These are phyloP conservation scores for Tolypocladium tundrense DNA, from an alignment of 2,329 filamentous ascomycete genomes.

Conservation along the genomic window DNA sequence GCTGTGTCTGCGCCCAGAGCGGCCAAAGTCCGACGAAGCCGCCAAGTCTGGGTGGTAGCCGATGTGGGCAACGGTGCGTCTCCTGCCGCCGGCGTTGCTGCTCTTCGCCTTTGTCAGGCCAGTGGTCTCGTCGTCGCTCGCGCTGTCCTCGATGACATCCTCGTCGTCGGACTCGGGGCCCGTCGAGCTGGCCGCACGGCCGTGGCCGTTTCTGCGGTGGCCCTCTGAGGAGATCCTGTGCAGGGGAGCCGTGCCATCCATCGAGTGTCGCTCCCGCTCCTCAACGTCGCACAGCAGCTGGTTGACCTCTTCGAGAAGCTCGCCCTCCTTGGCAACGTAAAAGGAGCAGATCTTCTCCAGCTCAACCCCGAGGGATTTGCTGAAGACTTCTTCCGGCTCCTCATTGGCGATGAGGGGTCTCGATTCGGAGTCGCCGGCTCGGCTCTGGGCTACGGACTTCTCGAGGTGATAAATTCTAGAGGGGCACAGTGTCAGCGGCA, in stretches of 20 bases:
- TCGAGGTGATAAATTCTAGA: slow-evolving; percentile 87
- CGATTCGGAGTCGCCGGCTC: slow-evolving; percentile 64
- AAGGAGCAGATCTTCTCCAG: slow-evolving; percentile 91
- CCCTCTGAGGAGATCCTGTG: slow-evolving; percentile 20
- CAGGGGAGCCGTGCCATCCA: slow-evolving; percentile 28
- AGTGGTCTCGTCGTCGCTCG: slow-evolving; percentile 52
- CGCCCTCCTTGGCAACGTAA: slow-evolving; percentile 78
- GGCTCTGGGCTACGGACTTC: slow-evolving; percentile 62
- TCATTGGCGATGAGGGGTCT: slow-evolving; percentile 67
- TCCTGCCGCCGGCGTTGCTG: slow-evolving; percentile 28
- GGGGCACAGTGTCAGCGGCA: not conserved
- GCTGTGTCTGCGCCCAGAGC: slow-evolving; percentile 52
- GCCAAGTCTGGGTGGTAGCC: slow-evolving; percentile 43
- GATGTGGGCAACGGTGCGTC: slow-evolving; percentile 21
- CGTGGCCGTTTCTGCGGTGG: slow-evolving; percentile 12
- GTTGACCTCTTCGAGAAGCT: slow-evolving; percentile 73
- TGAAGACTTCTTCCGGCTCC: slow-evolving; percentile 75
- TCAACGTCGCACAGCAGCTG: slow-evolving; percentile 67
- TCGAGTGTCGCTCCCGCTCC: slow-evolving; percentile 51
- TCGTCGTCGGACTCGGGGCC: slow-evolving; percentile 44
- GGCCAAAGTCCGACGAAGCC: slow-evolving; percentile 48
- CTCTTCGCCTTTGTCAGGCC: slow-evolving; percentile 36
- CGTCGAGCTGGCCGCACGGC: slow-evolving; percentile 22
- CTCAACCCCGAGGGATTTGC: slow-evolving; percentile 72
- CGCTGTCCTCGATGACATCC: slow-evolving; percentile 44